These are phyloP conservation scores for Scheffersomyces quercinus DNA, from an alignment of 1,139 yeast species.

Conservation along the genomic window DNA sequence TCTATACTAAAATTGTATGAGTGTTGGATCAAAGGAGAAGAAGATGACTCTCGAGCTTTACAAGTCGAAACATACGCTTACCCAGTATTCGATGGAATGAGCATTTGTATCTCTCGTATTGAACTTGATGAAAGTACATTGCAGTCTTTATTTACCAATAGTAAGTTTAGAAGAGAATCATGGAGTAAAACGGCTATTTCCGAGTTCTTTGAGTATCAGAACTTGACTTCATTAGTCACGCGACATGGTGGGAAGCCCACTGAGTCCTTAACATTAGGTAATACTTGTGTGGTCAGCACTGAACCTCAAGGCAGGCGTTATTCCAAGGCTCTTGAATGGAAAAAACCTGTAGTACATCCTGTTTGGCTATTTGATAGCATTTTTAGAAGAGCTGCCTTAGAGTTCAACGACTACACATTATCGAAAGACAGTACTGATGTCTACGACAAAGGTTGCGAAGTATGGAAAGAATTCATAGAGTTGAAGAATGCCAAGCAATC, in stretches of 20 bases:
- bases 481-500: constrained; percentile 6
- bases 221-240: constrained; percentile 35
- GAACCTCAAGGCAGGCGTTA: constrained; percentile 61
- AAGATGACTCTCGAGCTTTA: constrained; percentile 16
- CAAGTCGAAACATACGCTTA: constrained; percentile 27
- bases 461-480: constrained; percentile 42
- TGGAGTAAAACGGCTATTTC: constrained; percentile 8
- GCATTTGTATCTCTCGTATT: constrained; percentile 56
- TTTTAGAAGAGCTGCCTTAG: constrained; percentile 59
- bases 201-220: constrained; percentile 27
- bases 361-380: constrained; percentile 70
- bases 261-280: constrained; percentile 54
- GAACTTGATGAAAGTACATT: constrained; percentile 20
- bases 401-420: constrained; percentile 44
- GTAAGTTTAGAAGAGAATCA: constrained; percentile 11
- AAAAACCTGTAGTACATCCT: constrained; percentile 70
- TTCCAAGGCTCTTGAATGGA: constrained; percentile 66
- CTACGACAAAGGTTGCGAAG: constrained; percentile 51
- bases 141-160: constrained; percentile 9
- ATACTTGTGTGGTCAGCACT: constrained; percentile 54
- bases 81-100: constrained; percentile 48
- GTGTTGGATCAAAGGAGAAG: constrained; percentile 57
- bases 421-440: constrained; percentile 23
- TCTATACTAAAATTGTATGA: constrained; percentile 47
- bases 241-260: constrained; percentile 61